Base-by-base conservation (phyloP, 1,284 basidiomycete genomes). In the Hymenochaete sp. region DNA sequence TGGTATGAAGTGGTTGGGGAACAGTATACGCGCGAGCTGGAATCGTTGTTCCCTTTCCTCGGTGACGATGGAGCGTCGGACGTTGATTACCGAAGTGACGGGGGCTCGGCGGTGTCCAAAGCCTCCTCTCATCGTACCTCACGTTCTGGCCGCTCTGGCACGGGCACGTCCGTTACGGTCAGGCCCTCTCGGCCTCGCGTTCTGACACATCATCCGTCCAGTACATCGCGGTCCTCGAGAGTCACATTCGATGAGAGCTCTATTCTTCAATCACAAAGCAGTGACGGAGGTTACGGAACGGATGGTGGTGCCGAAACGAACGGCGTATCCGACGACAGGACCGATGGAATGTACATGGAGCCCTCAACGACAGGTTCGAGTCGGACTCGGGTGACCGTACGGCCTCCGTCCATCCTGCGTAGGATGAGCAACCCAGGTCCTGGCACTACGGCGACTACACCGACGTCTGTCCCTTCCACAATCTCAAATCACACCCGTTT, bases 1-100 rank as follows among this genome's bases (percentile, higher is more conserved):
- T 80, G 73, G 71, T 64, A 66, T 33, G 79, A 82, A 45, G 65
- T 68, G 24, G 78, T 80, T 27, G 49, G 45, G 10, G 49, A 51
- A 25, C 31, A 50, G 13, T 25, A 63, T 78, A 46, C 67, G 67
- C 49, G 64, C 67, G 38, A 63, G 77, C 26, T 67, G 73, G 42
- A 68, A 71, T 46, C 75, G 73, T 53, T 44, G 73, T 45, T 67
- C 66, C 29, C 56, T 38, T 38, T 25, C 52, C 28, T 39, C 21
- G 49, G 59, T 64, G 44, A 43, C 26, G 42, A 40, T 14, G 29
- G 18, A 18, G 32, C 16, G 14, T 42, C 38, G 4, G 47, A 47
- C 16, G 19, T 8, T 2, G 35, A 40, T n/a, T 35, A 47, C 13
- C 26, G 45, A n/a, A 47, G 45, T 18, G 47, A 48, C 21, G 44